These are phyloP conservation scores for Dothistroma septosporum DNA, from an alignment of 2,329 filamentous ascomycete species.

Conservation along the genomic window DNA sequence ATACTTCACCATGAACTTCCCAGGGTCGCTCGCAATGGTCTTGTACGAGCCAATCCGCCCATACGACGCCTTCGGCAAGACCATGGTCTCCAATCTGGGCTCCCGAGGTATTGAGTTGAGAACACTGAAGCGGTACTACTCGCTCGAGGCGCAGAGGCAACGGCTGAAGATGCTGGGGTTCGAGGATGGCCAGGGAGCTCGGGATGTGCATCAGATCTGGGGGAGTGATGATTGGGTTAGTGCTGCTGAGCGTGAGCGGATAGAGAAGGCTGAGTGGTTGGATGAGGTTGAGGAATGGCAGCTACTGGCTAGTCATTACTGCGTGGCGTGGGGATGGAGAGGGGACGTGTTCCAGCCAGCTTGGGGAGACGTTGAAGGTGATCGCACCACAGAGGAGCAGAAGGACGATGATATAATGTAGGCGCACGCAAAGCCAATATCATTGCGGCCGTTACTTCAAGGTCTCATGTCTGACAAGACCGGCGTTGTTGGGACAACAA, in stretches of 20 bases:
- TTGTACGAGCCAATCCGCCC: constrained; percentile 88
- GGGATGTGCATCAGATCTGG: constrained; percentile 64
- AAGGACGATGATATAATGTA: constrained; percentile 20
- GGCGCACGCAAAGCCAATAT: background rate
- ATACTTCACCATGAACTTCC: constrained; percentile 35
- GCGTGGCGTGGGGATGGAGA: constrained; percentile 83
- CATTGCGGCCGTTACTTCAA: background rate
- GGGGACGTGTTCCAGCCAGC: constrained; percentile 31
- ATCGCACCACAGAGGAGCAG: constrained; percentile 14
- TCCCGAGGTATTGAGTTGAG: constrained; percentile 78
- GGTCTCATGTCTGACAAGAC: background rate
- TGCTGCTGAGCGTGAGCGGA: constrained; percentile 67
- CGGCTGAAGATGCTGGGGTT: constrained; percentile 68
- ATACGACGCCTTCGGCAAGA: constrained; percentile 78
- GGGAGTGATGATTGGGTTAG: constrained; percentile 65
- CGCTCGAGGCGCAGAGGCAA: constrained; percentile 62
- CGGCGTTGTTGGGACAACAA: background rate
- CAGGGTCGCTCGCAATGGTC: constrained; percentile 57
- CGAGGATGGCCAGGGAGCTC: constrained; percentile 50
- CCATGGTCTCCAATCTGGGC: constrained; percentile 88
- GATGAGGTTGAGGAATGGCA: constrained; percentile 96
- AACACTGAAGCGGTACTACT: constrained; percentile 69
- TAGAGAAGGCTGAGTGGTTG: constrained; percentile 76
- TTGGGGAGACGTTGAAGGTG: constrained; percentile 25
- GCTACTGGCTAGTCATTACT: constrained; percentile 81